These are phyloP conservation scores for Trichoderma asperelloides DNA, from an alignment of 495 filamentous ascomycete species.

Conservation along the genomic window DNA sequence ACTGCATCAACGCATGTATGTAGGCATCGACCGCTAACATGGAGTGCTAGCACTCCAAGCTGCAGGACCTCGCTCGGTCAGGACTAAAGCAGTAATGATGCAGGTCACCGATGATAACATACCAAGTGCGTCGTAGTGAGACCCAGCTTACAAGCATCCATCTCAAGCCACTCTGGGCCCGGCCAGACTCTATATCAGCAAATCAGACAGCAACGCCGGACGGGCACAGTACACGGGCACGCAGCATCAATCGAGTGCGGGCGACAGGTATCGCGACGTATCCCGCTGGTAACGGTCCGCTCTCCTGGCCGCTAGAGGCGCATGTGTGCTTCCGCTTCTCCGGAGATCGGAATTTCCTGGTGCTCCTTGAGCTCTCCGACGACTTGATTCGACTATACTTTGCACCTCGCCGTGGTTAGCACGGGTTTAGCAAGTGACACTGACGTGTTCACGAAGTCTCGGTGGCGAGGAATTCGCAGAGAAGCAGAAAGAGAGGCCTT, in stretches of 20 bases:
- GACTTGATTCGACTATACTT: background rate
- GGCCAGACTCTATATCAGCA: background rate
- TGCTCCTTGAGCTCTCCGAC: background rate
- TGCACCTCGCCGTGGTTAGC: background rate
- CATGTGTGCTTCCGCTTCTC: background rate
- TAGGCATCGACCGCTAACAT: too few relatives aligned
- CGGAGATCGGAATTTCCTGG: constrained; percentile 1
- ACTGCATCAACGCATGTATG: too few relatives aligned
- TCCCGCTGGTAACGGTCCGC: background rate
- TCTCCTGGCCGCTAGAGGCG: background rate
- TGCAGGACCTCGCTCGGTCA: background rate
- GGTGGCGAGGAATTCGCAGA: too few relatives aligned
- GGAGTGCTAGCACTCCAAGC: too few relatives aligned
- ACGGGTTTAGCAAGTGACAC: background rate
- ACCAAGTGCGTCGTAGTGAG: background rate
- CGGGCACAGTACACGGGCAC: too few relatives aligned
- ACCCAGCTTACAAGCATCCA: background rate
- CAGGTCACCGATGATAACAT: background rate
- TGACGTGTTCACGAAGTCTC: too few relatives aligned
- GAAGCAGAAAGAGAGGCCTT: too few relatives aligned
- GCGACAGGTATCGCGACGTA: background rate
- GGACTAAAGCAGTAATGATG: background rate
- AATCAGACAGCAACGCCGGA: too few relatives aligned
- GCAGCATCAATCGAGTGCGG: too few relatives aligned
- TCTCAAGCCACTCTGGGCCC: background rate